Base-by-base conservation (phyloP, 306 rosid genomes). In the Prunus mongolica region DNA sequence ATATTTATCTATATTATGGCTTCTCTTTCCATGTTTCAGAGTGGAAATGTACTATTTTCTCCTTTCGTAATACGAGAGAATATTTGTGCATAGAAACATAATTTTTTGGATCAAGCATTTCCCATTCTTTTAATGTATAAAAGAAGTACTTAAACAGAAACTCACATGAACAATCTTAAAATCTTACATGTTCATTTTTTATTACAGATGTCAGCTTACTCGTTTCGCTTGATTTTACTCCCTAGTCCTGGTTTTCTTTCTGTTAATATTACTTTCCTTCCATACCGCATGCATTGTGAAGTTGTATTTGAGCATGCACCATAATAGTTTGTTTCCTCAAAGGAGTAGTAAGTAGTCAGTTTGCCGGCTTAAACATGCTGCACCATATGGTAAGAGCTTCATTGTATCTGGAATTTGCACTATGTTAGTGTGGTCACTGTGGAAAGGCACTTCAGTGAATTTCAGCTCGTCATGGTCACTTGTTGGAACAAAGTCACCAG, bases 71-170 rank as follows among this genome's bases (percentile, higher is more conserved):
- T 62, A 61, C 76, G 62, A 82, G 86, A 69, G 79, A 82, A 76
- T 69, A 78, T 45, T 82, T 88, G 83, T 79, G 84, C 82, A 88
- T 83, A 82, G 80, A 84, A 71, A 78, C 83, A 76, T 67, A 82
- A 74, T 45, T 67, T 78, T 58, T 69, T 69, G 49, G 32, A 61
- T 57, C 67, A 41, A 51, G 64, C 79, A 79, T 69, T 79, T 82
- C 73, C 20, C 67, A 54, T 71, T 57, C 67, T 57, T 76, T 74
- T 78, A 45, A 24, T 83, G 80, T 76, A 65, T 27, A 66, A 57
- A 73, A 70, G 41, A 22, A 49, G 12, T 47, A 52, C 44, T 30
- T 71, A 22, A 56, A 52, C 16, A 34, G 25, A 54, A 46, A 54
- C 47, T 69, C 75, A 34, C 12, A 32, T 54, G 47, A 22, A 72